A percentile compares a stretch with the other conserved stretches of the same genome.
Evolutionary conservation across 1,284 basidiomycete species (phyloP).

Genomic region (Sphagnurus paluster): DNA sequence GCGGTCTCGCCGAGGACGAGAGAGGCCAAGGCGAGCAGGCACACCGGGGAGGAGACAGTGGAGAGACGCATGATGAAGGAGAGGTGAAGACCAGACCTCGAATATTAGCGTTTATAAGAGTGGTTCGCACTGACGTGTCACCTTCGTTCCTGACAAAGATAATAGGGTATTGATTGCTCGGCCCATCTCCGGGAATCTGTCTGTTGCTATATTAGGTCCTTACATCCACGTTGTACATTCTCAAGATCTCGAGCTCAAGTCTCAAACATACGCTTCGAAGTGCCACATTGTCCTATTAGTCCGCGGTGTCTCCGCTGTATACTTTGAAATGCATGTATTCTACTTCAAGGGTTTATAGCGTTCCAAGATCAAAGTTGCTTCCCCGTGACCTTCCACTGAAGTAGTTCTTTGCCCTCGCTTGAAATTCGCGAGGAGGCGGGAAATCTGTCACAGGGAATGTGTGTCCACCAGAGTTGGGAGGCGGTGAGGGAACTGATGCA

Average conservation of each 20-base stretch:
- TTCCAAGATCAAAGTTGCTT: constrained; percentile 64
- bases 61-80: constrained; percentile 62
- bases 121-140: constrained; percentile 44
- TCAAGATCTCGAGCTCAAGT: too few relatives aligned
- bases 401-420: constrained; percentile 50
- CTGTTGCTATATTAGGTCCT: neutral
- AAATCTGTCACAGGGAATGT: constrained; percentile 73
- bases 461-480: constrained; percentile 65
- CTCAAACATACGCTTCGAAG: too few relatives aligned
- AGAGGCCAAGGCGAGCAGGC: constrained; percentile 53
- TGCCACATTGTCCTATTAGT: constrained; percentile 2
- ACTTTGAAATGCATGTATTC: neutral
- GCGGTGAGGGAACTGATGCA: constrained; percentile 68
- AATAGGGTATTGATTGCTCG: constrained; percentile 4
- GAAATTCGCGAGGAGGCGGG: constrained; percentile 72
- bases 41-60: constrained; percentile 48
- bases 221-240: neutral
- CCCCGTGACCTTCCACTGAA: constrained; percentile 63
- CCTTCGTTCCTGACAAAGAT: constrained; percentile 22
- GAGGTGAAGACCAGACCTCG: constrained; percentile 19
- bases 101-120: constrained; percentile 28
- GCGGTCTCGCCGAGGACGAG: constrained; percentile 55
- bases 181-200: constrained; percentile 8
- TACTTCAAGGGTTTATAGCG: constrained; percentile 33
- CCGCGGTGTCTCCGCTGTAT: constrained; percentile 10